A percentile compares a stretch with the other conserved stretches of the same genome.
phyloP scores from a whole-genome alignment of 371 early-diverging fungal species.

The Mortierella sp. region DNA sequence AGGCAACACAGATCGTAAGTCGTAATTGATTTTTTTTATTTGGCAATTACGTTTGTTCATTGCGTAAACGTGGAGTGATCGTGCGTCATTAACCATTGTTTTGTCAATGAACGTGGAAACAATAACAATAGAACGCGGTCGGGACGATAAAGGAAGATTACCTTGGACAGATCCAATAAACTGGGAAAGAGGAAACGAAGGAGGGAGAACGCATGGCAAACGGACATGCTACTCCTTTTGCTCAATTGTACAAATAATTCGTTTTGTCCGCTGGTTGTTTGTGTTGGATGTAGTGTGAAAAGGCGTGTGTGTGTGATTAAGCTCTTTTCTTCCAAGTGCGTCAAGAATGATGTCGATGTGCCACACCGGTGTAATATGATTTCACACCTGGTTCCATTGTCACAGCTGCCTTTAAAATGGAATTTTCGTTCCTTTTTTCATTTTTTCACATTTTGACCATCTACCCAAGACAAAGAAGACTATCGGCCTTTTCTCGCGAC shows the following conservation, averaged over 20 bases:
- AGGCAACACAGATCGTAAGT: conserved; percentile 95
- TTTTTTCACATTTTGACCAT: neutral
- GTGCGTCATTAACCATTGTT: neutral
- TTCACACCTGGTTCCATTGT: too few relatives aligned
- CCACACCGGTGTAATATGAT: neutral
- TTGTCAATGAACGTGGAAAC: conserved; percentile 20
- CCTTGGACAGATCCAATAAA: conserved; percentile 73
- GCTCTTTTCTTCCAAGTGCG: neutral
- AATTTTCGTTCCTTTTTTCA: neutral
- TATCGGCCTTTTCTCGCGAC: neutral
- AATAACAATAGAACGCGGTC: conserved; percentile 78
- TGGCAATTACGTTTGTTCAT: neutral
- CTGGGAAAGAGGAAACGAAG: neutral
- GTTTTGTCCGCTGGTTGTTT: neutral
- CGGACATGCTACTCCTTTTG: neutral
- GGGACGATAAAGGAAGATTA: conserved; percentile 98
- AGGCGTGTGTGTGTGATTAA: neutral
- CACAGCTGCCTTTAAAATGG: neutral
- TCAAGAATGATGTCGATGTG: neutral
- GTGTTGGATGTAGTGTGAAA: neutral
- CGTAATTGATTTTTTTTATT: neutral
- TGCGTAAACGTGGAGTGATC: neutral
- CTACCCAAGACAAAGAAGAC: neutral
- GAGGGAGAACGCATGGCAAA: neutral
- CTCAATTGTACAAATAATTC: neutral